A percentile compares a stretch with the other conserved stretches of the same genome.
Evolutionary conservation across 495 filamentous ascomycete species (phyloP).

Genomic region (Tuber calosporum): DNA sequence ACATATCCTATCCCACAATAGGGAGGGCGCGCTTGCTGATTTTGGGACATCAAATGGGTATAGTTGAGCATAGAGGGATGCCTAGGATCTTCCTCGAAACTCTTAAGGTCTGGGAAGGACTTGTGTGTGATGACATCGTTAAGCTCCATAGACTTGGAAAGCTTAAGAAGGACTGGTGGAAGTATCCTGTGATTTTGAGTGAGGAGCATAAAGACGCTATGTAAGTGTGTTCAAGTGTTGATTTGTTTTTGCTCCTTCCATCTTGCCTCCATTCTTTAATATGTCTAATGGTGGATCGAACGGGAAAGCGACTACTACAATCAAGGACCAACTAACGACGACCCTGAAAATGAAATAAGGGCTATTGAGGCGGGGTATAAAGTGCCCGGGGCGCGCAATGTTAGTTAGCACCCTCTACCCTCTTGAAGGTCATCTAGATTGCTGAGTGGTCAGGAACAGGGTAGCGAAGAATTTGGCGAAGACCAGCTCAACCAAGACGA

Average conservation of each 20-base stretch:
- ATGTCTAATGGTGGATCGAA: neutral
- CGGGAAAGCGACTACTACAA: neutral
- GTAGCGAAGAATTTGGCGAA: neutral
- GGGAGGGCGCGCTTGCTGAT: neutral
- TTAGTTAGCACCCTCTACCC: neutral
- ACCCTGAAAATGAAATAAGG: neutral
- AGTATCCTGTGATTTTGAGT: neutral
- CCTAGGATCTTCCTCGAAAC: neutral
- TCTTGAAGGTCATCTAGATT: neutral
- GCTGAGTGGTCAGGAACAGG: neutral
- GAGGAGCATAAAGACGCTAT: neutral
- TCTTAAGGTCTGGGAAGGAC: neutral
- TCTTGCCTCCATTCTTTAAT: neutral
- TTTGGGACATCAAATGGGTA: neutral
- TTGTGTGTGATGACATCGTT: neutral
- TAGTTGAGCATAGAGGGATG: neutral
- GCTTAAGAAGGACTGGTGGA: neutral
- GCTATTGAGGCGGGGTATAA: neutral
- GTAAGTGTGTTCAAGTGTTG: neutral
- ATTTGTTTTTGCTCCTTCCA: neutral
- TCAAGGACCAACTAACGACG: neutral
- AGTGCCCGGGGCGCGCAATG: neutral
- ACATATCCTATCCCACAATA: neutral
- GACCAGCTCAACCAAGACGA: neutral
- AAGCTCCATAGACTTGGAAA: neutral